Conservation (phyloP, 1,139 yeast genomes). For the Maudiozyma humilis region DNA sequence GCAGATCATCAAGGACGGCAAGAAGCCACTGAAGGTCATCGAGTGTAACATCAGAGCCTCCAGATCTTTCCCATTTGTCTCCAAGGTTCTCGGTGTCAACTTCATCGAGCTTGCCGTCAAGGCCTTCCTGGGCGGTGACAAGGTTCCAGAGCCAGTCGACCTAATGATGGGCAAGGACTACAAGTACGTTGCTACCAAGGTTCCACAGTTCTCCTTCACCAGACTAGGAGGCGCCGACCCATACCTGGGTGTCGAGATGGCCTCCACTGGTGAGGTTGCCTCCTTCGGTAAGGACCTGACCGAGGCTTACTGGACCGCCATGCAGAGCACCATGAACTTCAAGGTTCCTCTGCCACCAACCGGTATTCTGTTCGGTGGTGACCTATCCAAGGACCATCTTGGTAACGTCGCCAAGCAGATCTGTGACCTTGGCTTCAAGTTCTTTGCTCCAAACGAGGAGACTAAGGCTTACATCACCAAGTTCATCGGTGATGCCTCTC, state of each 20-base stretch:
- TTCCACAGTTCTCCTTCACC: slow-evolving; percentile 95
- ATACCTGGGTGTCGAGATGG: slow-evolving; percentile 96
- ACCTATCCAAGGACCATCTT: slow-evolving; percentile 59
- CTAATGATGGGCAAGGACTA: slow-evolving; percentile 48
- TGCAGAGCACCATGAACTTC: slow-evolving; percentile 96
- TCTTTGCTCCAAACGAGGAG: slow-evolving; percentile 64
- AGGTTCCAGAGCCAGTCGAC: slow-evolving; percentile 45
- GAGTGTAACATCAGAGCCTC: slow-evolving; percentile 98
- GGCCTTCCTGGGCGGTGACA: slow-evolving; percentile 65
- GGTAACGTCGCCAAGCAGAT: slow-evolving; percentile 66
- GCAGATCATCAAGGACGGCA: slow-evolving; percentile 79
- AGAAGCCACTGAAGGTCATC: slow-evolving; percentile 73
- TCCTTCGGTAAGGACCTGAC: slow-evolving; percentile 78
- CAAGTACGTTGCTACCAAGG: slow-evolving; percentile 89
- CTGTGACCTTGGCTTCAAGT: slow-evolving; percentile 59
- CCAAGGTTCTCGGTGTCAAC: slow-evolving; percentile 89
- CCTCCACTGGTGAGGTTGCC: slow-evolving; percentile 97
- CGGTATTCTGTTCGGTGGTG: slow-evolving; percentile 92
- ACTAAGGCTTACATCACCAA: slow-evolving; percentile 61
- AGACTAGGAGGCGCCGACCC: slow-evolving; percentile 99
- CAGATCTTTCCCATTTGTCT: slow-evolving; percentile 96
- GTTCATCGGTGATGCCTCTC: slow-evolving; percentile 38
- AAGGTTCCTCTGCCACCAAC: slow-evolving; percentile 82
- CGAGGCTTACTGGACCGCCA: slow-evolving; percentile 96
- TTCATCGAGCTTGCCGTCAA: slow-evolving; percentile 90